phyloP scores from a whole-genome alignment of 169 alveolate species.

The Ichthyophthirius multifiliis region DNA sequence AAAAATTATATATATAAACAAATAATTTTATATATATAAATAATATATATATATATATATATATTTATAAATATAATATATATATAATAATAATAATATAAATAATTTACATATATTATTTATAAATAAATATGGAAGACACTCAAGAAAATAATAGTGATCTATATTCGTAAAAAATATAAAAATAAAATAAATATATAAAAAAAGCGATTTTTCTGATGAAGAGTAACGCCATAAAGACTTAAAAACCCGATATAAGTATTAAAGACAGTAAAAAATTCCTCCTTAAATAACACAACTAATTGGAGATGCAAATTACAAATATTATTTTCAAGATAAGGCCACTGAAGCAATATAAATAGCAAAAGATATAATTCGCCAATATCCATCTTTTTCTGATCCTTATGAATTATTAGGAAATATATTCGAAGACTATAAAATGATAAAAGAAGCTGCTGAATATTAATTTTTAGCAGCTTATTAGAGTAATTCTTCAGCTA shows the following conservation, averaged over 20 bases:
- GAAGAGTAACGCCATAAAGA: slow-evolving; percentile 15
- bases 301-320: not conserved
- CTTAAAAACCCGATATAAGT: not conserved
- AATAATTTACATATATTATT: too few species aligned
- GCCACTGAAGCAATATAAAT: not conserved
- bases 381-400: not conserved
- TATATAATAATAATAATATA: too few species aligned
- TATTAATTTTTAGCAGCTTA: slow-evolving; percentile 18
- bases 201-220: slow-evolving; percentile 4
- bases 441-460: slow-evolving; percentile 19
- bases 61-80: too few species aligned
- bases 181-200: not conserved
- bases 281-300: not conserved
- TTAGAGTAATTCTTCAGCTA: not conserved
- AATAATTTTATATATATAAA: too few species aligned
- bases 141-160: too few species aligned
- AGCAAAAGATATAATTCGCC: not conserved
- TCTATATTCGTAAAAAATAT: too few species aligned
- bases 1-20: too few species aligned
- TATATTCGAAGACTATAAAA: slow-evolving; percentile 3
- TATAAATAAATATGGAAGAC: too few species aligned
- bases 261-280: not conserved
- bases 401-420: slow-evolving; percentile 7
- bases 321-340: not conserved
- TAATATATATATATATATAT: too few species aligned